These are phyloP conservation scores for Rubia occidens DNA, from an alignment of 305 asterid species.

Conservation along the genomic window DNA sequence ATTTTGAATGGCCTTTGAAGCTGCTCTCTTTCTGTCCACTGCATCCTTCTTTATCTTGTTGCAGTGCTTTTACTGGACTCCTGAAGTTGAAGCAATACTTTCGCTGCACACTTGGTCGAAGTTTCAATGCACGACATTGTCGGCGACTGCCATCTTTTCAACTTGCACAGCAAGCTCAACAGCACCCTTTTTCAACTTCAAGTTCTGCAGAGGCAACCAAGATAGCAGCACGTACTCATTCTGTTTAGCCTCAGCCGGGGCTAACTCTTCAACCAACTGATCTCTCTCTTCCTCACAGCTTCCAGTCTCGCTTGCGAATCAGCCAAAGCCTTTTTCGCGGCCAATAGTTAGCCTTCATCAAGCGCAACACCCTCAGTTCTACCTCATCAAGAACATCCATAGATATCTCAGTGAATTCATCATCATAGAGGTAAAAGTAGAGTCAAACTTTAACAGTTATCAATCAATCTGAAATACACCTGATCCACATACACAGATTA, in stretches of 20 bases:
- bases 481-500: not conserved
- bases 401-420: conserved; percentile 21
- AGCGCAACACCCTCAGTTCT: conserved; percentile 18
- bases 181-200: conserved; percentile 34
- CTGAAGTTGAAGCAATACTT: conserved; percentile 30
- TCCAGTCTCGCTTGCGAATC: conserved; percentile 26
- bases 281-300: conserved; percentile 28
- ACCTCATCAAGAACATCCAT: conserved; percentile 25
- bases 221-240: conserved; percentile 25
- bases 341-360: conserved; percentile 24
- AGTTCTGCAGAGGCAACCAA: conserved; percentile 31
- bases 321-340: conserved; percentile 23
- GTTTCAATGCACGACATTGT: conserved; percentile 22
- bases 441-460: conserved; percentile 7
- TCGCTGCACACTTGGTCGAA: conserved; percentile 26
- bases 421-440: conserved; percentile 24
- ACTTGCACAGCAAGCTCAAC: conserved; percentile 41
- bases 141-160: conserved; percentile 30
- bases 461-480: not conserved
- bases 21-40: conserved; percentile 27
- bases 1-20: conserved; percentile 33
- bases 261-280: conserved; percentile 30
- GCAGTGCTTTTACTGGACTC: conserved; percentile 27
- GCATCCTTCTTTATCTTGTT: conserved; percentile 33
- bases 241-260: conserved; percentile 27